Conservation (phyloP, 306 rosid genomes). For the Boehmeria nivea region DNA sequence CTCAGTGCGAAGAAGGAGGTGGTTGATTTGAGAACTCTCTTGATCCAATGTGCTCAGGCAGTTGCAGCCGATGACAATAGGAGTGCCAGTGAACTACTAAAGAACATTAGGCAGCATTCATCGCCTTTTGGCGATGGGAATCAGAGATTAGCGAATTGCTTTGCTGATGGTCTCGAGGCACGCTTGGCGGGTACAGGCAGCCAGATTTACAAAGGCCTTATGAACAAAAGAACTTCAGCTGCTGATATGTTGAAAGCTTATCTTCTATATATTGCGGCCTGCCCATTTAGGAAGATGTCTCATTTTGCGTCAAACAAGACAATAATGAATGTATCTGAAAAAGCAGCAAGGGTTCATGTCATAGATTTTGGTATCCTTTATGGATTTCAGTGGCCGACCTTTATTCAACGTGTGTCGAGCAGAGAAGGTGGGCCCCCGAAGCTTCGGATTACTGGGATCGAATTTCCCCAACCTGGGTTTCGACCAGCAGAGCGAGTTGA, state of each 20-base stretch:
- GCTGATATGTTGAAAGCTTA: conserved; percentile 73
- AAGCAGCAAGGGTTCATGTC: conserved; percentile 57
- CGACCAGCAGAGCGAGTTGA: conserved; percentile 88
- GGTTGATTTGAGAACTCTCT: conserved; percentile 82
- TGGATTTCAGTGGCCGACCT: conserved; percentile 97
- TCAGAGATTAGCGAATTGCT: conserved; percentile 79
- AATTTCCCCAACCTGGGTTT: conserved; percentile 91
- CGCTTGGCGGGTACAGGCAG: conserved; percentile 97
- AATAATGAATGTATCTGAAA: conserved; percentile 32
- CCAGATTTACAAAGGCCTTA: conserved; percentile 82
- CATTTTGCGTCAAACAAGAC: conserved; percentile 58
- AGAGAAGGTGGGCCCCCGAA: conserved; percentile 71
- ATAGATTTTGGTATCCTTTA: conserved; percentile 90
- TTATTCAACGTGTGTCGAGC: conserved; percentile 53
- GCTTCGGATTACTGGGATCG: conserved; percentile 87
- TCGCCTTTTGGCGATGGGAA: conserved; percentile 77
- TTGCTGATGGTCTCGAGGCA: conserved; percentile 93
- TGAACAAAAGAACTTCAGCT: conserved; percentile 63
- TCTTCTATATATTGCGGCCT: conserved; percentile 77
- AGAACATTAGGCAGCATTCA: conserved; percentile 66
- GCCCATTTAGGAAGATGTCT: conserved; percentile 74
- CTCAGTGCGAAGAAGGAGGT: conserved; percentile 59
- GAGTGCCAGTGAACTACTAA: conserved; percentile 63
- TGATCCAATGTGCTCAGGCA: conserved; percentile 79
- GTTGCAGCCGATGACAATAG: conserved; percentile 87